These are phyloP conservation scores for Alternaria sp. DNA, from an alignment of 2,329 filamentous ascomycete species.

Conservation along the genomic window DNA sequence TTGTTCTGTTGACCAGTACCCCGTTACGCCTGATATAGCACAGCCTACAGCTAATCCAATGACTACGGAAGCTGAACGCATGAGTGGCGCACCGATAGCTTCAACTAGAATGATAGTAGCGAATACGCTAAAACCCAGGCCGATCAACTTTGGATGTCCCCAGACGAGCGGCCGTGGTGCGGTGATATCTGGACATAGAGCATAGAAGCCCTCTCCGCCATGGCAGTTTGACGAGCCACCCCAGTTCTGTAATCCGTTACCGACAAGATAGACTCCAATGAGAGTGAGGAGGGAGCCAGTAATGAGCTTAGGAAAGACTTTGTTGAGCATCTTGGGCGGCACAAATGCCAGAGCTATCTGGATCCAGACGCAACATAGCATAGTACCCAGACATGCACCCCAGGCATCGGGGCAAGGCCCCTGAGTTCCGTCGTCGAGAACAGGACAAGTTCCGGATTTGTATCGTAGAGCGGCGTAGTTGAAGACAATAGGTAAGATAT, in stretches of 20 bases:
- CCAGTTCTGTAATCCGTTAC: conserved; percentile 43
- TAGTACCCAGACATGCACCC: conserved; percentile 41
- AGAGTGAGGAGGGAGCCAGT: conserved; percentile 36
- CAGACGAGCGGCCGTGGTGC: conserved; percentile 41
- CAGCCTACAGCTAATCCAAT: conserved; percentile 40
- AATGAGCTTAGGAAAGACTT: conserved; percentile 39
- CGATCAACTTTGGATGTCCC: conserved; percentile 43
- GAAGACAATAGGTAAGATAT: conserved; percentile 41
- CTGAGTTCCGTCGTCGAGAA: conserved; percentile 32
- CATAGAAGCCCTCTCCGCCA: conserved; percentile 37
- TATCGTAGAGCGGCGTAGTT: conserved; percentile 38
- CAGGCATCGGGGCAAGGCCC: conserved; percentile 34
- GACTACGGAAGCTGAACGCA: conserved; percentile 40
- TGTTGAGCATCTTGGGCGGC: conserved; percentile 34
- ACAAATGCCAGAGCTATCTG: conserved; percentile 37
- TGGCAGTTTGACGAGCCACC: conserved; percentile 41
- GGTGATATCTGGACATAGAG: conserved; percentile 31
- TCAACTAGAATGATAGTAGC: conserved; percentile 40
- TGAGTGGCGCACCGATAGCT: conserved; percentile 37
- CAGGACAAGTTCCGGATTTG: conserved; percentile 35
- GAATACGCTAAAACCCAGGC: conserved; percentile 27
- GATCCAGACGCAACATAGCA: conserved; percentile 57
- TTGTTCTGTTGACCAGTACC: conserved; percentile 36
- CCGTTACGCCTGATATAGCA: conserved; percentile 37
- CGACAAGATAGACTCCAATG: conserved; percentile 38